Evolutionary conservation across 2,329 filamentous ascomycete genomes (phyloP).

Genomic region (Cladosporium colombiae): DNA sequence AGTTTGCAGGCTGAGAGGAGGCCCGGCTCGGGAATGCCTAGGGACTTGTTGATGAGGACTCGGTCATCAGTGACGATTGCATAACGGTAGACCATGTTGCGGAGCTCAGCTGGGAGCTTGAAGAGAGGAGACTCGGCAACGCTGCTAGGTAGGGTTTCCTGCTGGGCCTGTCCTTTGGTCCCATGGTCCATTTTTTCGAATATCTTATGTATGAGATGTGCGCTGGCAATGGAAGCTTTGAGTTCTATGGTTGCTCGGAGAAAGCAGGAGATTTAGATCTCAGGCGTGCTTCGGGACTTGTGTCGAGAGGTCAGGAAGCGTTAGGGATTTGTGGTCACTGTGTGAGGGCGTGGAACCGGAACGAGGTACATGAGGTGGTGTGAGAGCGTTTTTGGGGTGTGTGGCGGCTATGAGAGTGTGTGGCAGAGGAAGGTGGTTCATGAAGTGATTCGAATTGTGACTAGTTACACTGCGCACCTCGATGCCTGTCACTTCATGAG

Average conservation of each 20-base stretch:
- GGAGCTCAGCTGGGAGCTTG: constrained; percentile 1
- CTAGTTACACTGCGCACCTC: not conserved
- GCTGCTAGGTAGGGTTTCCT: not conserved
- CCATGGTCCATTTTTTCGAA: too few species aligned
- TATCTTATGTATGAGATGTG: not conserved
- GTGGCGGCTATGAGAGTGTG: not conserved
- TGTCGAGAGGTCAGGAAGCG: too few species aligned
- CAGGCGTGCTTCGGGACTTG: too few species aligned
- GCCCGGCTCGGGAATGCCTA: not conserved
- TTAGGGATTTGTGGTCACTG: too few species aligned
- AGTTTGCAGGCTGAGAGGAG: not conserved
- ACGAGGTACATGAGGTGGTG: too few species aligned
- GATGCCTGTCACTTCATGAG: not conserved
- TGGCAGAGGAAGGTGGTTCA: not conserved
- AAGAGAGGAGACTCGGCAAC: not conserved
- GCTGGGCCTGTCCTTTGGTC: too few species aligned
- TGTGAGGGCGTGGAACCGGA: too few species aligned
- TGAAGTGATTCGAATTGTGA: not conserved
- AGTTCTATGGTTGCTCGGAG: too few species aligned
- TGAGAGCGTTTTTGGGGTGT: not conserved
- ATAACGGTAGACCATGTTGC: not conserved
- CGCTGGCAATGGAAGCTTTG: not conserved
- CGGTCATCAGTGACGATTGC: not conserved
- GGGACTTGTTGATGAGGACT: not conserved
- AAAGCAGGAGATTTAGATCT: too few species aligned